Evolutionary conservation across 2,329 filamentous ascomycete species (phyloP).

Genomic region (Colletotrichum musae): DNA sequence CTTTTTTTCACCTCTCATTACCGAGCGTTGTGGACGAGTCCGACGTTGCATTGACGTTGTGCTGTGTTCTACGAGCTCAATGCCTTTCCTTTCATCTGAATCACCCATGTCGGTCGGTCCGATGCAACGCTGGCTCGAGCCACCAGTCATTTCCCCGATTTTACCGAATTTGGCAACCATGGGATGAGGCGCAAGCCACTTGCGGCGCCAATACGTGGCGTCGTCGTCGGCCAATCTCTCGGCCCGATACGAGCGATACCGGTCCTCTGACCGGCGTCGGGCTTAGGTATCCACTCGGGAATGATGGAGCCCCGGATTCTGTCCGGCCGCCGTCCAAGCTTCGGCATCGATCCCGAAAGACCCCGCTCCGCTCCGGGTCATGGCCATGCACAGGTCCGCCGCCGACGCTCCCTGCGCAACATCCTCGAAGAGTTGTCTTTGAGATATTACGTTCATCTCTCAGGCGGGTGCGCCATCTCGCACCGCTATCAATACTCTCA

Average conservation of each 20-base stretch:
- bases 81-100: conserved; percentile 24
- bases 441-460: not conserved
- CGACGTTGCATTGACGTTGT: conserved; percentile 27
- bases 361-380: not conserved
- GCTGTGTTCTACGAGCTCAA: conserved; percentile 8
- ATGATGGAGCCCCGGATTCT: not conserved
- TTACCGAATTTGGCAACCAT: not conserved
- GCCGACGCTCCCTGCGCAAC: not conserved
- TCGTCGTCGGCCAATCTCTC: not conserved
- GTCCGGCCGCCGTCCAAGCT: not conserved
- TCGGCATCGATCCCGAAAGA: not conserved
- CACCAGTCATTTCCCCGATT: not conserved
- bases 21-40: conserved; percentile 13
- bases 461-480: not conserved
- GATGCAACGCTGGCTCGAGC: conserved; percentile 25
- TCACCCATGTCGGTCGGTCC: conserved; percentile 11
- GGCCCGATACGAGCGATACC: too few relatives aligned
- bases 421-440: not conserved
- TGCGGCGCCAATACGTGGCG: conserved; percentile 18
- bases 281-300: not conserved
- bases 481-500: too few relatives aligned
- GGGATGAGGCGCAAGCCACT: conserved; percentile 19
- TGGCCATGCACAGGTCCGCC: not conserved
- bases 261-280: too few relatives aligned
- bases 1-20: conserved; percentile 28